phyloP scores from a whole-genome alignment of 129 eudicot genomes.

The Centrapalus pauciflorus region DNA sequence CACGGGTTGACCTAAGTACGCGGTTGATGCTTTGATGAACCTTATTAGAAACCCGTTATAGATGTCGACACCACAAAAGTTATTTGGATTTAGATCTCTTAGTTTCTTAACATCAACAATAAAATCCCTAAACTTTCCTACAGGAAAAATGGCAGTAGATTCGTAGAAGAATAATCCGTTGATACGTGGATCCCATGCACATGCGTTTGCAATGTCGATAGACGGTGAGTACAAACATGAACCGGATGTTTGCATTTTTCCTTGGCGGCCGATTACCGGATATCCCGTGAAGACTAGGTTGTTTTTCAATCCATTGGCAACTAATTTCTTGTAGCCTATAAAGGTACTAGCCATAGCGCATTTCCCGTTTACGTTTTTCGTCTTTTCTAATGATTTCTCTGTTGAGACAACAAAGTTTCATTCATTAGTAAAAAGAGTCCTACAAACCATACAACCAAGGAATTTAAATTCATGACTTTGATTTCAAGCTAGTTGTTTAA shows the following conservation, averaged over 20 bases:
- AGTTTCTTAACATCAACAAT: slow-evolving; percentile 51
- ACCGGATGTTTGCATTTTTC: slow-evolving; percentile 81
- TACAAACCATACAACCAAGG: no score
- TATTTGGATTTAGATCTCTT: slow-evolving; percentile 52
- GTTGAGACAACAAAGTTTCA: no score
- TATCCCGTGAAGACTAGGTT: slow-evolving; percentile 60
- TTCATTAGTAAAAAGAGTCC: no score
- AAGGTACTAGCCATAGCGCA: slow-evolving; percentile 58
- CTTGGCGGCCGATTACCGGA: slow-evolving; percentile 72
- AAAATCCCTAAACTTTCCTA: slow-evolving; percentile 42
- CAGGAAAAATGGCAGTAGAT: slow-evolving; percentile 56
- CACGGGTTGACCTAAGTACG: slow-evolving; percentile 58
- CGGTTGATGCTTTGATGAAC: slow-evolving; percentile 51
- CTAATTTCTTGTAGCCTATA: slow-evolving; percentile 51
- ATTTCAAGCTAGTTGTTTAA: no score
- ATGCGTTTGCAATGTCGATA: slow-evolving; percentile 25
- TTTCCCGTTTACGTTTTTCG: slow-evolving; percentile 49
- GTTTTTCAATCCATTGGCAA: slow-evolving; percentile 77
- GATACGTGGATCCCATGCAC: slow-evolving; percentile 93
- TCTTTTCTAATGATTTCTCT: slow-evolving; percentile 60
- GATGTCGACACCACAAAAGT: slow-evolving; percentile 69
- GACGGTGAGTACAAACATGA: slow-evolving; percentile 72
- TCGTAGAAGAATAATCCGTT: slow-evolving; percentile 68
- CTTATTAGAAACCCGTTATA: slow-evolving; percentile 80
- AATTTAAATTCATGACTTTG: no score